Percentiles rank a stretch among this genome's conserved stretches.
Evolutionary conservation across 768 basidiomycete species (phyloP).

Genomic region (Boletus speciosus): DNA sequence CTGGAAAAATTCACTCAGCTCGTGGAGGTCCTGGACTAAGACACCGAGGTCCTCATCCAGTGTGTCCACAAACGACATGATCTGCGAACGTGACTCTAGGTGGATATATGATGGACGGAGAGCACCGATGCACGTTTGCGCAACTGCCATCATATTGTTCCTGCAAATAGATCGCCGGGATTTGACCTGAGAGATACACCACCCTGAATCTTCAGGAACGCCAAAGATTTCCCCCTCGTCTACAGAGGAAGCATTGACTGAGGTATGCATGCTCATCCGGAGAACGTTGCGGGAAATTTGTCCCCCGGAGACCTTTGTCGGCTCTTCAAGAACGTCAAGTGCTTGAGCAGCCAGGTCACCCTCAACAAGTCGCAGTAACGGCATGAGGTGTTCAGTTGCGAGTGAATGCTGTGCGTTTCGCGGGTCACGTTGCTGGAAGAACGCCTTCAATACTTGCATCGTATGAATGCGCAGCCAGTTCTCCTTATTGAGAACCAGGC

Average conservation of each 20-base stretch:
- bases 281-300: conserved; percentile 82
- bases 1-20: conserved; percentile 72
- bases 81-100: conserved; percentile 55
- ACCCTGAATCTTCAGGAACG: conserved; percentile 77
- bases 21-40: conserved; percentile 73
- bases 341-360: conserved; percentile 83
- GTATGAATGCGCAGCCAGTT: conserved; percentile 78
- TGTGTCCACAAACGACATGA: conserved; percentile 34
- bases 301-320: conserved; percentile 73
- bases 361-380: conserved; percentile 82
- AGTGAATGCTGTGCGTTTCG: conserved; percentile 67
- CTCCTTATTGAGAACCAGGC: conserved; percentile 79
- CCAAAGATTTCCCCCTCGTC: conserved; percentile 78
- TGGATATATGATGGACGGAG: conserved; percentile 68
- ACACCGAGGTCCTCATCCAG: conserved; percentile 70
- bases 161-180: conserved; percentile 60
- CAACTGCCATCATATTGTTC: conserved; percentile 78
- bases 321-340: conserved; percentile 91
- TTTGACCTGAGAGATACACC: conserved; percentile 76
- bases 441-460: conserved; percentile 84
- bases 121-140: conserved; percentile 75
- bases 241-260: conserved; percentile 40
- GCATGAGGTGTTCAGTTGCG: conserved; percentile 88
- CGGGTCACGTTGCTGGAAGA: conserved; percentile 84
- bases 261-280: conserved; percentile 83